A percentile compares a stretch with the other conserved stretches of the same genome.
Evolutionary conservation across 2,329 filamentous ascomycete species (phyloP).

Genomic region (Penicillium decumbens): DNA sequence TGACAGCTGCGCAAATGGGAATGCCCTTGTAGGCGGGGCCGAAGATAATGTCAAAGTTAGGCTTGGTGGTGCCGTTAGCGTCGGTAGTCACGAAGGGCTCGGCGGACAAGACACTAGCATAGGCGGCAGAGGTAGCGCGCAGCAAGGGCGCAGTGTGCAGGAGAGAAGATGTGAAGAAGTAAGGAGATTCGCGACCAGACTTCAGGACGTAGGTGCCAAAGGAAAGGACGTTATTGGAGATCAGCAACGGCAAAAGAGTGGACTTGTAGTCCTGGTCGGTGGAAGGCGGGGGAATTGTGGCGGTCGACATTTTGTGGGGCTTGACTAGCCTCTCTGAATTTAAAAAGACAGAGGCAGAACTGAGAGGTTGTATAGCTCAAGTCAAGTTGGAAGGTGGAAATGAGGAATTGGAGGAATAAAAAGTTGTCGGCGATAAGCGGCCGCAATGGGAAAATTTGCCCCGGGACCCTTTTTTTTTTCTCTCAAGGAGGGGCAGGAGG

Average conservation of each 20-base stretch:
- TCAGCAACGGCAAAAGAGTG: constrained; percentile 36
- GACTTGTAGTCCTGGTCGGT: constrained; percentile 36
- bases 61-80: constrained; percentile 36
- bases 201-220: constrained; percentile 66
- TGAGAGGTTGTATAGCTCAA: neutral
- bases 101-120: constrained; percentile 59
- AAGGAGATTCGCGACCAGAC: constrained; percentile 82
- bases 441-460: constrained; percentile 21
- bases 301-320: constrained; percentile 23
- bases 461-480: constrained; percentile 8
- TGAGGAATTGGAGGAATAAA: constrained; percentile 1
- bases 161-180: constrained; percentile 95
- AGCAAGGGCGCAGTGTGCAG: constrained; percentile 80
- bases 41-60: constrained; percentile 78
- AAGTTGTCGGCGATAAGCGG: constrained; percentile 8
- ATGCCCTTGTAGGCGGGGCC: constrained; percentile 97
- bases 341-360: neutral
- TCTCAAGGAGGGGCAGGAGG: constrained; percentile 22
- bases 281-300: constrained; percentile 21
- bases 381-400: neutral
- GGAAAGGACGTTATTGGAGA: constrained; percentile 40
- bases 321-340: neutral
- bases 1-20: constrained; percentile 73
- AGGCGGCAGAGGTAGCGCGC: constrained; percentile 72
- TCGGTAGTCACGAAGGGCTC: constrained; percentile 41